A percentile compares a stretch with the other conserved stretches of the same genome.
Conservation (phyloP, 768 basidiomycete genomes). For the Auriscalpium microsporum region DNA sequence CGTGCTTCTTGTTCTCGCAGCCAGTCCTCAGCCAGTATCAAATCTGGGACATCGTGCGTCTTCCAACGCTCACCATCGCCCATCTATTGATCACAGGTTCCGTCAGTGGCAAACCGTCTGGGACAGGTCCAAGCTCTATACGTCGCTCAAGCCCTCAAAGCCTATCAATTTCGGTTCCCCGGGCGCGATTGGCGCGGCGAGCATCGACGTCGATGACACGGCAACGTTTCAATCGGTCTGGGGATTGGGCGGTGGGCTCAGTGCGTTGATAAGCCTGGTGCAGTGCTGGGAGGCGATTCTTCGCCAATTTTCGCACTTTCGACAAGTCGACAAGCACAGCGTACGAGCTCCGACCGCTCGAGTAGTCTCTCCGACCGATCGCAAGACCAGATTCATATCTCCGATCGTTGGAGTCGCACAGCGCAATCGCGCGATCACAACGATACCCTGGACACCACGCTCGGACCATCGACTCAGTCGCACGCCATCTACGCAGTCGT, state of each 20-base stretch:
- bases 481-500: too few species aligned
- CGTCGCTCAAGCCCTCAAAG: conserved; percentile 3
- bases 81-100: background rate
- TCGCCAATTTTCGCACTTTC: too few species aligned
- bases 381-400: too few species aligned
- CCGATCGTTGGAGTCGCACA: too few species aligned
- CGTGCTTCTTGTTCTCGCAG: background rate
- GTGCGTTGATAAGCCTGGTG: too few species aligned
- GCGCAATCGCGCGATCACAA: too few species aligned
- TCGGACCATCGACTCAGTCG: too few species aligned
- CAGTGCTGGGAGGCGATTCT: too few species aligned
- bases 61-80: background rate
- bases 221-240: conserved; percentile 18
- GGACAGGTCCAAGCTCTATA: conserved; percentile 16
- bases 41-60: conserved; percentile 5
- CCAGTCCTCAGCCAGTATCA: conserved; percentile 1
- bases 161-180: conserved; percentile 19
- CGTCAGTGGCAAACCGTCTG: conserved; percentile 17
- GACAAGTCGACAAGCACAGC: too few species aligned
- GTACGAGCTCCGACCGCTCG: too few species aligned
- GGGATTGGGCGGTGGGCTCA: conserved; percentile 19
- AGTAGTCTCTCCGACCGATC: too few species aligned
- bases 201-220: conserved; percentile 16
- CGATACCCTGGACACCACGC: too few species aligned
- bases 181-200: conserved; percentile 15